phyloP scores from a whole-genome alignment of 2,329 filamentous ascomycete species.

The Rachicladosporium sp. region DNA sequence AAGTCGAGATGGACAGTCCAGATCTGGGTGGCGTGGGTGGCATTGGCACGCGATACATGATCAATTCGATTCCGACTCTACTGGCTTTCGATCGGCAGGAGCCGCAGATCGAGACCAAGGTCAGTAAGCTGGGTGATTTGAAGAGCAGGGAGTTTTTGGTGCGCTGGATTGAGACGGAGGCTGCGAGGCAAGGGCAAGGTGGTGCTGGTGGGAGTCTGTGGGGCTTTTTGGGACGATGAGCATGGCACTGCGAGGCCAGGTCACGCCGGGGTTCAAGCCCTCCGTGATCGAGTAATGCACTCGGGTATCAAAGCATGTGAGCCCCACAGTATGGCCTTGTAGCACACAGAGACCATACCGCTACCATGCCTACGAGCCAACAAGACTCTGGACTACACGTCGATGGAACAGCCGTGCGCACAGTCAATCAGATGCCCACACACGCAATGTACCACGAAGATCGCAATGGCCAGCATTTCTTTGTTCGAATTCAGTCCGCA shows the following conservation, averaged over 20 bases:
- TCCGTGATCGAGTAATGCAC: too few species aligned
- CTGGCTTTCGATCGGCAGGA: constrained; percentile 39
- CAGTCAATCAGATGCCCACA: too few species aligned
- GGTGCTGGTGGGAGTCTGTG: constrained; percentile 32
- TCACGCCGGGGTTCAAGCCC: too few species aligned
- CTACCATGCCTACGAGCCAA: too few species aligned
- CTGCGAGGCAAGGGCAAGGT: constrained; percentile 32
- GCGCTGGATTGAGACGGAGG: constrained; percentile 37
- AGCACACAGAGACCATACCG: too few species aligned
- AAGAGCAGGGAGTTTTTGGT: constrained; percentile 31
- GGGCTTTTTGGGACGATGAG: constrained; percentile 23
- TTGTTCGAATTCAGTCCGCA: too few species aligned
- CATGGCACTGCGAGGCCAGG: constrained; percentile 17
- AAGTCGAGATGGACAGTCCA: constrained; percentile 36
- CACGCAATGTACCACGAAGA: too few species aligned
- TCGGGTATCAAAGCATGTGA: too few species aligned
- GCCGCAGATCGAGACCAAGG: constrained; percentile 35
- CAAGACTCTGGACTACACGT: too few species aligned
- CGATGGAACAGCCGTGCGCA: too few species aligned
- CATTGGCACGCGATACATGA: constrained; percentile 30
- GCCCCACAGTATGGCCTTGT: too few species aligned
- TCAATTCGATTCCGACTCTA: constrained; percentile 37
- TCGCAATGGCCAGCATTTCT: too few species aligned
- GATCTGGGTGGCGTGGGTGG: constrained; percentile 27
- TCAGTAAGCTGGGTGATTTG: constrained; percentile 33